Conservation (phyloP, 2,329 filamentous ascomycete species). For the Diplodia sapinea region DNA sequence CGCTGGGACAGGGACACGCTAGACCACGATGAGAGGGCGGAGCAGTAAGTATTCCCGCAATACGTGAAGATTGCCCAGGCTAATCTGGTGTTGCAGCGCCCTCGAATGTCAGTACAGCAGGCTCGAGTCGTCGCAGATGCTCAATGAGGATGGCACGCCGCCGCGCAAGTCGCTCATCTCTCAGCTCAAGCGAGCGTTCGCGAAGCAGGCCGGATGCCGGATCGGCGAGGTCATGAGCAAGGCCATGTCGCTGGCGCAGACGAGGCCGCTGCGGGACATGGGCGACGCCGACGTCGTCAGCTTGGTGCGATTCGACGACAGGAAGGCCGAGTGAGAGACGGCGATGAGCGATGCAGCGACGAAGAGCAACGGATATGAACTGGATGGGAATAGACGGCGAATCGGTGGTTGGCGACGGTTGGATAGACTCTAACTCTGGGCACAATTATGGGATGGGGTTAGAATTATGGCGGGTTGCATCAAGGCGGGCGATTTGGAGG, state of each 20-base stretch:
- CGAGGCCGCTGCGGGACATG: background rate
- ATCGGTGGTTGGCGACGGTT: background rate
- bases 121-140: constrained; percentile 21
- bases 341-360: too few species aligned
- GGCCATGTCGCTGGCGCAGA: background rate
- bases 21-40: constrained; percentile 18
- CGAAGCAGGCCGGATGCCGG: background rate
- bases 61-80: background rate
- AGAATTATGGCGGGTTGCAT: background rate
- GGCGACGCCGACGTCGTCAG: background rate
- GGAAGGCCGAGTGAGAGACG: background rate
- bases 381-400: background rate
- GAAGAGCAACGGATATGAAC: too few species aligned
- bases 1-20: constrained; percentile 1
- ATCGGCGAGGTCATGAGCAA: constrained; percentile 12
- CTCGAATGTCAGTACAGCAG: background rate
- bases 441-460: background rate
- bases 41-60: constrained; percentile 1
- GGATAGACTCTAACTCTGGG: background rate
- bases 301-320: constrained; percentile 6
- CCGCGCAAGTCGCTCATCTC: constrained; percentile 28
- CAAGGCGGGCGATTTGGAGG: background rate
- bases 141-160: constrained; percentile 14
- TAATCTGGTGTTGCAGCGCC: background rate
- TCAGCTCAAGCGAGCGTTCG: constrained; percentile 20